phyloP scores from a whole-genome alignment of 441 rosid genomes.

The Populus trichocarpa region DNA sequence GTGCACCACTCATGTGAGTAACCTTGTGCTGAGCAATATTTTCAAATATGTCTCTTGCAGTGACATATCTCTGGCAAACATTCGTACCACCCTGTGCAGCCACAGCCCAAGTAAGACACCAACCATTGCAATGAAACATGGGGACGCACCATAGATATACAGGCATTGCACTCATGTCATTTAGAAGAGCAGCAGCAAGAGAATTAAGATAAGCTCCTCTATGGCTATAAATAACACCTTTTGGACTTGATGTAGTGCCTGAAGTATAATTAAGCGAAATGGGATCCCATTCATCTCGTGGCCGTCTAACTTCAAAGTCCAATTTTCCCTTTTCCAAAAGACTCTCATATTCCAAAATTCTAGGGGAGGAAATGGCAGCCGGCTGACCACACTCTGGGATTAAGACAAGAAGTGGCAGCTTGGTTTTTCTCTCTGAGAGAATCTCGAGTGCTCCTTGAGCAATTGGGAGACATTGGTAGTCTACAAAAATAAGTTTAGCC shows the following conservation, averaged over 20 bases:
- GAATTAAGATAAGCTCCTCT: constrained; percentile 76
- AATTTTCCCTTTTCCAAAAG: constrained; percentile 37
- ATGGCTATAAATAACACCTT: constrained; percentile 74
- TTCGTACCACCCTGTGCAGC: constrained; percentile 73
- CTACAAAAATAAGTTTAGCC: constrained; percentile 54
- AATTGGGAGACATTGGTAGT: constrained; percentile 39
- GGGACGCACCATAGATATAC: constrained; percentile 73
- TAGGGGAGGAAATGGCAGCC: constrained; percentile 4
- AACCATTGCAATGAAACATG: constrained; percentile 79
- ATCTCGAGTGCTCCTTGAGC: constrained; percentile 50
- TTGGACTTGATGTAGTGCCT: constrained; percentile 69
- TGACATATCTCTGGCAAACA: constrained; percentile 47
- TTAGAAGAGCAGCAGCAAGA: constrained; percentile 49
- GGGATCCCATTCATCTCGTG: constrained; percentile 64
- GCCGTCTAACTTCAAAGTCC: constrained; percentile 41
- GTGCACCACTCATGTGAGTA: constrained; percentile 76
- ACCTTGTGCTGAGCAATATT: constrained; percentile 38
- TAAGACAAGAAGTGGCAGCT: constrained; percentile 38
- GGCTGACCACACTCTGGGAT: constrained; percentile 34
- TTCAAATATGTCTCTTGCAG: constrained; percentile 49
- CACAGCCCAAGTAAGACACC: constrained; percentile 76
- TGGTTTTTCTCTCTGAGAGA: constrained; percentile 30
- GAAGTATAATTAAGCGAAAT: constrained; percentile 71
- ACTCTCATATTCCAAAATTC: constrained; percentile 42
- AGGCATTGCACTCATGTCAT: constrained; percentile 47